A percentile compares a stretch with the other conserved stretches of the same genome.
These are phyloP conservation scores for Ceratonia siliqua DNA, from an alignment of 306 rosid species.

Conservation along the genomic window DNA sequence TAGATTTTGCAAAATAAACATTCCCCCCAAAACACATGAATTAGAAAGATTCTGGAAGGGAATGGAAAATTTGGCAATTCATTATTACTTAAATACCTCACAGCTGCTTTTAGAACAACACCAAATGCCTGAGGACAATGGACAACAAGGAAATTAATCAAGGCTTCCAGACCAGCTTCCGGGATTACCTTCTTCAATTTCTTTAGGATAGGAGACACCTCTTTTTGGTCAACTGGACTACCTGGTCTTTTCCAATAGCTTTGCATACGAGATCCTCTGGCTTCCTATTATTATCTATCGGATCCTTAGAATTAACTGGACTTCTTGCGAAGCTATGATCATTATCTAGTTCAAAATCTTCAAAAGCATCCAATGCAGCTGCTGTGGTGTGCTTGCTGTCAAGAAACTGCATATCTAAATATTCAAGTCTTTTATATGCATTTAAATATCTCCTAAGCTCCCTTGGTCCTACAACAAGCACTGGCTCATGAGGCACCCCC, in stretches of 20 bases:
- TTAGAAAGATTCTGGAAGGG: too few relatives aligned
- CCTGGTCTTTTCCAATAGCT: constrained; percentile 64
- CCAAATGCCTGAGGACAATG: constrained; percentile 96
- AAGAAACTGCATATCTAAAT: constrained; percentile 83
- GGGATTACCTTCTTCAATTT: constrained; percentile 52
- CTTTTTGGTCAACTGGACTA: constrained; percentile 55
- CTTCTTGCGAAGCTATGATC: constrained; percentile 33
- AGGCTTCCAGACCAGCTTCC: constrained; percentile 72
- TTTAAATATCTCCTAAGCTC: constrained; percentile 76
- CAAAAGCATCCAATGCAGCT: constrained; percentile 55
- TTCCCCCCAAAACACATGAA: too few relatives aligned
- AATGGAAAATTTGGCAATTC: too few relatives aligned
- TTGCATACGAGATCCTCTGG: constrained; percentile 71
- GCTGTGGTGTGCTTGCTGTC: constrained; percentile 72
- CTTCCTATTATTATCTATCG: constrained; percentile 26
- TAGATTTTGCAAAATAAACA: too few relatives aligned
- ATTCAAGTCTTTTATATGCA: constrained; percentile 89
- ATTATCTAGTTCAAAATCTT: constrained; percentile 8
- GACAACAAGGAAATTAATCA: constrained; percentile 80
- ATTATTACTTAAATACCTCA: too few relatives aligned
- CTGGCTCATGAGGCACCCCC: constrained; percentile 75
- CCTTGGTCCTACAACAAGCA: constrained; percentile 84
- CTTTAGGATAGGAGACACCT: constrained; percentile 52
- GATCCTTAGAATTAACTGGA: constrained; percentile 33
- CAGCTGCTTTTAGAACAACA: constrained; percentile 72